A percentile compares a stretch with the other conserved stretches of the same genome.
Conservation (phyloP, 78 protist genomes). For the Cavenderia fasciculata region DNA sequence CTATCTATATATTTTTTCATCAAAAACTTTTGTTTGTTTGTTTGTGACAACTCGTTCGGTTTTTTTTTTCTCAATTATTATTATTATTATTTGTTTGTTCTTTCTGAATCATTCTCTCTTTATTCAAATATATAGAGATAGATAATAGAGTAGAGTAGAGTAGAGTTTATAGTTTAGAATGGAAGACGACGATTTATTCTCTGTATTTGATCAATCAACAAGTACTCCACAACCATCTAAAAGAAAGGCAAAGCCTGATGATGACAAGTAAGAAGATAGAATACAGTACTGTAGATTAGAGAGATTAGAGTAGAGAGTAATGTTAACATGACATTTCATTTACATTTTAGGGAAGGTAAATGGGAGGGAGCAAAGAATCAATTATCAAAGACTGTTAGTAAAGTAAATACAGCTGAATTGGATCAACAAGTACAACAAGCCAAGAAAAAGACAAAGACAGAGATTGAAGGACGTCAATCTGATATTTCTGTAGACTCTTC, state of each 20-base stretch:
- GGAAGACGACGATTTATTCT: constrained; percentile 32
- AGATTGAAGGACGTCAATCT: background rate
- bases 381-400: background rate
- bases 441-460: constrained; percentile 18
- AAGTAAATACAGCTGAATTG: constrained; percentile 14
- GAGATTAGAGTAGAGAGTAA: background rate
- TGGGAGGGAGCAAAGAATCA: constrained; percentile 33
- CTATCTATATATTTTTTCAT: no score
- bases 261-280: constrained; percentile 56
- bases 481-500: constrained; percentile 41
- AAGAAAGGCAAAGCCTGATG: background rate
- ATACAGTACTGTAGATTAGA: background rate
- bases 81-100: no score
- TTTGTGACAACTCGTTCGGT: no score
- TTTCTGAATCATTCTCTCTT: no score
- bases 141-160: no score
- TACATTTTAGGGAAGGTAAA: constrained; percentile 35
- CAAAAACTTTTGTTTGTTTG: no score
- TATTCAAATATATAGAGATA: no score
- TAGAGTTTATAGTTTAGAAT: background rate
- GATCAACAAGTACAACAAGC: constrained; percentile 39
- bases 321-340: background rate
- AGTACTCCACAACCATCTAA: constrained; percentile 17
- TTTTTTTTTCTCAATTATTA: no score
- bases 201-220: constrained; percentile 69